Conservation (phyloP, 257 asterid genomes). For the Solanum rostratum region DNA sequence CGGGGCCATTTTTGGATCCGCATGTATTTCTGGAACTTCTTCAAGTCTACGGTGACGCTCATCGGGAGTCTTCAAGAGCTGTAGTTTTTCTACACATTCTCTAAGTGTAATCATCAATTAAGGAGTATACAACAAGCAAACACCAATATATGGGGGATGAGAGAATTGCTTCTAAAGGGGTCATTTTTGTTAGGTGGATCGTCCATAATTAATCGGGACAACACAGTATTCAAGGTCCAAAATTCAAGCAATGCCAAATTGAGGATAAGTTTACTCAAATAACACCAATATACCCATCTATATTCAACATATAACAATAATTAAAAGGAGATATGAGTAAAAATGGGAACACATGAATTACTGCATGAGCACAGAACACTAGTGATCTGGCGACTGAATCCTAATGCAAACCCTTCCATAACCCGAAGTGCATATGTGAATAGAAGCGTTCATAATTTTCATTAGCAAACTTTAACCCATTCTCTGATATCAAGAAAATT, state of each 20-base stretch:
- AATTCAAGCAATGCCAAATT: neutral
- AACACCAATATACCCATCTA: neutral
- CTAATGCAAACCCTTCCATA: neutral
- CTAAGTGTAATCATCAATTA: slow-evolving; percentile 77
- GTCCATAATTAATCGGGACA: neutral
- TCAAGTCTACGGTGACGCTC: slow-evolving; percentile 88
- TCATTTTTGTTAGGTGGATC: neutral
- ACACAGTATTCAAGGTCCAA: neutral
- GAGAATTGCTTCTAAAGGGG: neutral
- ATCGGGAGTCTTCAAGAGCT: slow-evolving; percentile 84
- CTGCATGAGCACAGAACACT: neutral
- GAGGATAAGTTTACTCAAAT: neutral
- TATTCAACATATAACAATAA: neutral
- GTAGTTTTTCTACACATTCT: slow-evolving; percentile 95
- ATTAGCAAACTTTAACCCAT: neutral
- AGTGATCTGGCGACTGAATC: neutral
- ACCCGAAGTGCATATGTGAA: neutral
- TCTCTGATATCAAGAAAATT: neutral
- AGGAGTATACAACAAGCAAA: slow-evolving; percentile 20
- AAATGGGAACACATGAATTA: neutral
- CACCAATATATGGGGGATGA: neutral
- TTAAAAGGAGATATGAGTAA: neutral
- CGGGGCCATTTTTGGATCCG: slow-evolving; percentile 98
- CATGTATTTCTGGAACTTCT: slow-evolving; percentile 73
- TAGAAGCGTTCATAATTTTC: neutral